phyloP scores from a whole-genome alignment of 805 yeast species.

The Barnettozyma sp. region DNA sequence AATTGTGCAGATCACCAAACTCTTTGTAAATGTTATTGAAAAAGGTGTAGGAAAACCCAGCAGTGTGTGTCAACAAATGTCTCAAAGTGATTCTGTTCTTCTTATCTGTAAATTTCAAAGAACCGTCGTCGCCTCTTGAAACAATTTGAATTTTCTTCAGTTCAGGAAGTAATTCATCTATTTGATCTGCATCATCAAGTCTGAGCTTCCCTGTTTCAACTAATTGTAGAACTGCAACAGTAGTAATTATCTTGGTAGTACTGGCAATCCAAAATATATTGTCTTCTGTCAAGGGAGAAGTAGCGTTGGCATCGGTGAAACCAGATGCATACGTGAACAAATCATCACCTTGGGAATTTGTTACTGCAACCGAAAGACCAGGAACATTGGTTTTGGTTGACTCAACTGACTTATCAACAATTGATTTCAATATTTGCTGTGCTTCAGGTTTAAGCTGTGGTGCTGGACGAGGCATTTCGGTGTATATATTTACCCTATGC shows the following conservation, averaged over 20 bases:
- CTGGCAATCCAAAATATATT: constrained; percentile 27
- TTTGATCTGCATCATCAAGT: constrained; percentile 27
- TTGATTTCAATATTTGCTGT: neutral
- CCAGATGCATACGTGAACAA: constrained; percentile 20
- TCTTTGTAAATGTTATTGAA: constrained; percentile 20
- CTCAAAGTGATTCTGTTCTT: constrained; percentile 29
- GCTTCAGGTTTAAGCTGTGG: constrained; percentile 6
- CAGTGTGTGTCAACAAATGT: constrained; percentile 32
- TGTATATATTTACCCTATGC: neutral
- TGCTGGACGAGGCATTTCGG: neutral
- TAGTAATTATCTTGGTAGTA: constrained; percentile 28
- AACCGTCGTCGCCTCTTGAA: constrained; percentile 22
- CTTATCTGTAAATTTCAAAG: constrained; percentile 19
- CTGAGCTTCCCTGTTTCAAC: constrained; percentile 28
- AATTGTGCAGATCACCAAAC: constrained; percentile 17
- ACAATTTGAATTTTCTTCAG: constrained; percentile 24
- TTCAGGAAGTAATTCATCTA: constrained; percentile 28
- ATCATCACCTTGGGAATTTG: constrained; percentile 17
- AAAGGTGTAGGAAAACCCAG: constrained; percentile 33
- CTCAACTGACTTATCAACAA: constrained; percentile 4
- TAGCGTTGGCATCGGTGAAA: constrained; percentile 14
- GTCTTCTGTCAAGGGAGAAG: constrained; percentile 18
- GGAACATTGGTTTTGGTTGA: constrained; percentile 7
- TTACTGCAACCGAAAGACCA: constrained; percentile 14
- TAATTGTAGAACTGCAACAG: constrained; percentile 27